phyloP scores from a whole-genome alignment of 1,284 basidiomycete genomes.

The Sphaerobolus stellatus region DNA sequence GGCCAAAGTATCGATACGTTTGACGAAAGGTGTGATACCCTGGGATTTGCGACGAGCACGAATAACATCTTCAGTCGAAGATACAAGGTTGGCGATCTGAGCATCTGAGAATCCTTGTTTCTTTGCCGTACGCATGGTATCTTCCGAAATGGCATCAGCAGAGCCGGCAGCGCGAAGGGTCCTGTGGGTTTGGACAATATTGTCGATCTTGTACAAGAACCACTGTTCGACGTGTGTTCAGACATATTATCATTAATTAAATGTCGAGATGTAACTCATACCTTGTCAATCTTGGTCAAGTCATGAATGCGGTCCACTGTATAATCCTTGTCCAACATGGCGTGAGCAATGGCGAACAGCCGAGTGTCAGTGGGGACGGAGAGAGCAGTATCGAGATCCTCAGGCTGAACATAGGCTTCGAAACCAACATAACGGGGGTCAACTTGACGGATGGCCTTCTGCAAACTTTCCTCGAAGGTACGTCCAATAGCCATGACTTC shows the following conservation, averaged over 20 bases:
- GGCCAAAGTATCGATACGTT: slow-evolving; percentile 98
- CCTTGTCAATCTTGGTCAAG: slow-evolving; percentile 97
- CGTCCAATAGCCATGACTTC: slow-evolving; percentile 99
- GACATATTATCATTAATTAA: slow-evolving; percentile 7
- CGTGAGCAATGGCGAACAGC: slow-evolving; percentile 95
- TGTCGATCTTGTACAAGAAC: slow-evolving; percentile 99
- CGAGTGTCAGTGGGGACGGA: slow-evolving; percentile 85
- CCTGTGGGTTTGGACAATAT: slow-evolving; percentile 87
- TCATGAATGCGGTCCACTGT: slow-evolving; percentile 89
- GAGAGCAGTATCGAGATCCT: slow-evolving; percentile 82
- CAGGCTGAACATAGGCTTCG: slow-evolving; percentile 78
- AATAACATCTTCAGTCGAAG: slow-evolving; percentile 72
- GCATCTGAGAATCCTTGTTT: slow-evolving; percentile 92
- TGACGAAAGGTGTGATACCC: slow-evolving; percentile 94
- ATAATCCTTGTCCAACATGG: slow-evolving; percentile 94
- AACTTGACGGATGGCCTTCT: slow-evolving; percentile 98
- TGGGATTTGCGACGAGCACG: slow-evolving; percentile 85
- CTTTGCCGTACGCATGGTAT: slow-evolving; percentile 83
- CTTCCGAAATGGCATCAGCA: slow-evolving; percentile 54
- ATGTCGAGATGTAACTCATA: slow-evolving; percentile 26
- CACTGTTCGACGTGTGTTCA: slow-evolving; percentile 53
- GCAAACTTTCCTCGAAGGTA: slow-evolving; percentile 97
- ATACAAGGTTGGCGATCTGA: slow-evolving; percentile 83
- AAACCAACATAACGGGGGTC: slow-evolving; percentile 81
- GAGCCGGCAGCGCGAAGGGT: slow-evolving; percentile 68